Evolutionary conservation across 345 rosid genomes (phyloP), one percentile per base, ranked within the genome.

Genomic region (Isatis tinctoria): DNA sequence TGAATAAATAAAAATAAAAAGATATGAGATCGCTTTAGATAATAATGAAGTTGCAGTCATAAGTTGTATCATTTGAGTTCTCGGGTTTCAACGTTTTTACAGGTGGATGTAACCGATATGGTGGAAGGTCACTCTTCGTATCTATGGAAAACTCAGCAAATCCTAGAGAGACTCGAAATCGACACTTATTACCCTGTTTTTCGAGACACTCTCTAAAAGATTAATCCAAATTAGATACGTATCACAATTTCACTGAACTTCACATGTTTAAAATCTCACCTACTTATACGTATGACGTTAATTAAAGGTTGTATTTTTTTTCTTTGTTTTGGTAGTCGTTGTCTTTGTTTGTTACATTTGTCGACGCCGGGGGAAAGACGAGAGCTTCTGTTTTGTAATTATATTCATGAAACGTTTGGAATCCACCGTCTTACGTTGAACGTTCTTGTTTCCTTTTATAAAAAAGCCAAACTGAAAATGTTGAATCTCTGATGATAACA

Each of bases 41-140:
- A 36, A 57, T 48, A 36, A 20, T 44, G 24, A 16, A 32, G 58
- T 43, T 54, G 24, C 4, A 32, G 43, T 16, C 32, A 20, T 20
- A 12, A 69, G 48, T 52, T 33, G 3, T 72, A 35, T 45, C 3
- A 17, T 26, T 56, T 22, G 45, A 74, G 16, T 37, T 40, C 48
- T 54, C 8, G 59, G n/a, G 54, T 63, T 26, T 45, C 22, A 44
- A 70, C 32, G 67, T 74, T 18, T n/a, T 27, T 69, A 81, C 87
- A 94, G 97, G 90, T 85, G 64, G 85, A 95, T 67, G 91, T 92
- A 28, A 92, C 99, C 0, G 83, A 81, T 80, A 64, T 83, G 60
- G 82, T 92, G 10, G 92, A 90, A 78, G 99, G 99, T 53, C 99
- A 95, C 81, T 84, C 97, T 35, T 87, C 99, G 10, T 92, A 95